phyloP scores from a whole-genome alignment of 2,329 filamentous ascomycete genomes.

The Septoria linicola region DNA sequence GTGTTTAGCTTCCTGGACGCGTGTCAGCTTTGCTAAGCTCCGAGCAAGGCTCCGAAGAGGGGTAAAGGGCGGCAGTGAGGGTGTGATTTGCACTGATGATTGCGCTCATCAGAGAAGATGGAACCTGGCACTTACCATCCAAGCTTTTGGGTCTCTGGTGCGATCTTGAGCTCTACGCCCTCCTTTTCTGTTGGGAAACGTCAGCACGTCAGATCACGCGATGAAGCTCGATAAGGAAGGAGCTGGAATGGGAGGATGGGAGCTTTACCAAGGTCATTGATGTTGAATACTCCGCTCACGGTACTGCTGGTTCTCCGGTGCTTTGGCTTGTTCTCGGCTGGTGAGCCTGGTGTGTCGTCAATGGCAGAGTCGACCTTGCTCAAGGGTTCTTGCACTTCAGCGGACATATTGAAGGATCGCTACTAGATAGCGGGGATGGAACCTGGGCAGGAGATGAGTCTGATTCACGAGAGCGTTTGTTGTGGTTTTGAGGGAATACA shows the following conservation, averaged over 20 bases:
- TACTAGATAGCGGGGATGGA: neutral
- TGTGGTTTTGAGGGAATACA: neutral
- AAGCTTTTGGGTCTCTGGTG: constrained; percentile 79
- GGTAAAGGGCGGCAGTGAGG: neutral
- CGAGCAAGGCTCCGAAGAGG: neutral
- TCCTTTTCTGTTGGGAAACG: constrained; percentile 62
- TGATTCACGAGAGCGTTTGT: neutral
- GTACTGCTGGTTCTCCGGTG: constrained; percentile 72
- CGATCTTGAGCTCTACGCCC: constrained; percentile 68
- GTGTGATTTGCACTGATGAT: neutral
- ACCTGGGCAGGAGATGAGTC: neutral
- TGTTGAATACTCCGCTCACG: constrained; percentile 72
- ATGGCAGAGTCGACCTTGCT: constrained; percentile 87
- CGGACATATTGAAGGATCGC: constrained; percentile 47
- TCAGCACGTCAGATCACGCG: constrained; percentile 9
- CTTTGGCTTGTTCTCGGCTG: constrained; percentile 64
- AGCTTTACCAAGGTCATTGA: constrained; percentile 50
- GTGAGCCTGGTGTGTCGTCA: constrained; percentile 66
- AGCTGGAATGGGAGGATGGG: neutral
- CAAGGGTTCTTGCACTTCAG: constrained; percentile 56
- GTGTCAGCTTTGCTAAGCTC: constrained; percentile 1
- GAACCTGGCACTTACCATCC: constrained; percentile 67
- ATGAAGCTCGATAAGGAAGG: neutral
- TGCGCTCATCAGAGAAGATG: neutral
- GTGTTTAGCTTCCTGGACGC: constrained; percentile 84